Conservation (phyloP, 2,329 filamentous ascomycete species). For the Paecilomyces variotii region DNA sequence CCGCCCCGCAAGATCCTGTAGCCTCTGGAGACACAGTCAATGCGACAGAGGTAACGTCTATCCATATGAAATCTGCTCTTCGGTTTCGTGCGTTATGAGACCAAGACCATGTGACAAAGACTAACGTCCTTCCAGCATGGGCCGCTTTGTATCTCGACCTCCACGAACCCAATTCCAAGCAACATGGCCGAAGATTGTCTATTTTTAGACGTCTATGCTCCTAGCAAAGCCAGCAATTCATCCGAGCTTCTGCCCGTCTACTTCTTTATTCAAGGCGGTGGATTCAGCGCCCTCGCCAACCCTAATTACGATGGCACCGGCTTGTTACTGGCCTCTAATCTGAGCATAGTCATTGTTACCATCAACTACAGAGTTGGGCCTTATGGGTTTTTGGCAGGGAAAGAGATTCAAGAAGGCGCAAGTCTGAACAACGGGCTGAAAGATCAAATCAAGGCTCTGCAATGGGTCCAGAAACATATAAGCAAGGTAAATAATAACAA, state of each 20-base stretch:
- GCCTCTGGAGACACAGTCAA: slow-evolving; percentile 38
- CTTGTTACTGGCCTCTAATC: slow-evolving; percentile 50
- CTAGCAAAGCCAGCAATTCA: slow-evolving; percentile 18
- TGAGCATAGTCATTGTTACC: slow-evolving; percentile 60
- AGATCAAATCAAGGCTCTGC: slow-evolving; percentile 60
- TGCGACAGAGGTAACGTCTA: slow-evolving; percentile 45
- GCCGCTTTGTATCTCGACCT: slow-evolving; percentile 58
- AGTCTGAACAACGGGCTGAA: slow-evolving; percentile 61
- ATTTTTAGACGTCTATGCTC: slow-evolving; percentile 35
- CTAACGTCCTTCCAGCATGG: slow-evolving; percentile 24
- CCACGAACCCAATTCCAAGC: slow-evolving; percentile 53
- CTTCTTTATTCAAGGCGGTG: slow-evolving; percentile 54
- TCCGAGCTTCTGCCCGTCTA: slow-evolving; percentile 55
- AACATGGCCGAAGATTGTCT: slow-evolving; percentile 40
- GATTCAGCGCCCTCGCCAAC: slow-evolving; percentile 53
- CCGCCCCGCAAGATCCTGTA: slow-evolving; percentile 56
- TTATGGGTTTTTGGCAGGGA: slow-evolving; percentile 61
- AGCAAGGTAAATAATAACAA: slow-evolving; percentile 20
- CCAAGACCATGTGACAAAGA: neutral
- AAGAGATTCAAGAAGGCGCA: slow-evolving; percentile 43
- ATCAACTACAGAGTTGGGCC: slow-evolving; percentile 71
- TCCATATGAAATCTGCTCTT: neutral
- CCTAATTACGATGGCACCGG: slow-evolving; percentile 53
- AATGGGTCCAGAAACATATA: slow-evolving; percentile 56
- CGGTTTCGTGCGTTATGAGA: neutral